phyloP scores from a whole-genome alignment of 129 eudicot species.

The Escallonia herrerae region DNA sequence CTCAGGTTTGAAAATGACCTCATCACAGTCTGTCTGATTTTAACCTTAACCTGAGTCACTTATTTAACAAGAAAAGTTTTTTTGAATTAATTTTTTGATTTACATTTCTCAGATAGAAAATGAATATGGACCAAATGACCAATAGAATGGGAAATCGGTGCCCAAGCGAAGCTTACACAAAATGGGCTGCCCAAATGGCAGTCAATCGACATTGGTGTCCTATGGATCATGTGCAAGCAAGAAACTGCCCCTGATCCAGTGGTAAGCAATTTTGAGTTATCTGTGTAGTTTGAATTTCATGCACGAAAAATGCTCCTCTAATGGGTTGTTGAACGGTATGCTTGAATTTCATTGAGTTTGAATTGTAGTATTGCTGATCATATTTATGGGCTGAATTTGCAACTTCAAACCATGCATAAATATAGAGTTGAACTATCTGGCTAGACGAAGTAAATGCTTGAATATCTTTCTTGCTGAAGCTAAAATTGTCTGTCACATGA shows the following conservation, averaged over 20 bases:
- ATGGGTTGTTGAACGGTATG: not conserved
- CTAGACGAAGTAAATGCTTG: not conserved
- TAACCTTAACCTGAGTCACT: not conserved
- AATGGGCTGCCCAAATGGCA: too few species aligned
- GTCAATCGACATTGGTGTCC: constrained; percentile 66
- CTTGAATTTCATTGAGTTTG: too few species aligned
- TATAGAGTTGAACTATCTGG: not conserved
- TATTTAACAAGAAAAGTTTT: not conserved
- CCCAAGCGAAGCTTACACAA: constrained; percentile 87
- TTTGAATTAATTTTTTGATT: not conserved
- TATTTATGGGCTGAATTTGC: not conserved
- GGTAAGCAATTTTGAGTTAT: constrained; percentile 32
- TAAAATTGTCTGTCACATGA: constrained; percentile 15
- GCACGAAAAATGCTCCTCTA: not conserved
- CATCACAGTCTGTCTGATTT: constrained; percentile 2
- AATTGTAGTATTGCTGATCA: not conserved
- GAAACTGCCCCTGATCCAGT: constrained; percentile 82
- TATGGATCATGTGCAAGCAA: constrained; percentile 98
- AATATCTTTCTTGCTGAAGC: constrained; percentile 18
- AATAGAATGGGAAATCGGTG: constrained; percentile 79
- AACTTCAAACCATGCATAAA: not conserved
- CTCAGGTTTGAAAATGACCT: constrained; percentile 55
- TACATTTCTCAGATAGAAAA: constrained; percentile 60
- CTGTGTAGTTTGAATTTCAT: not conserved
- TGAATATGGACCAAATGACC: constrained; percentile 91